A percentile compares a stretch with the other conserved stretches of the same genome.
These are phyloP conservation scores for Aspergillus conjunctus DNA, from an alignment of 495 filamentous ascomycete genomes.

Conservation along the genomic window DNA sequence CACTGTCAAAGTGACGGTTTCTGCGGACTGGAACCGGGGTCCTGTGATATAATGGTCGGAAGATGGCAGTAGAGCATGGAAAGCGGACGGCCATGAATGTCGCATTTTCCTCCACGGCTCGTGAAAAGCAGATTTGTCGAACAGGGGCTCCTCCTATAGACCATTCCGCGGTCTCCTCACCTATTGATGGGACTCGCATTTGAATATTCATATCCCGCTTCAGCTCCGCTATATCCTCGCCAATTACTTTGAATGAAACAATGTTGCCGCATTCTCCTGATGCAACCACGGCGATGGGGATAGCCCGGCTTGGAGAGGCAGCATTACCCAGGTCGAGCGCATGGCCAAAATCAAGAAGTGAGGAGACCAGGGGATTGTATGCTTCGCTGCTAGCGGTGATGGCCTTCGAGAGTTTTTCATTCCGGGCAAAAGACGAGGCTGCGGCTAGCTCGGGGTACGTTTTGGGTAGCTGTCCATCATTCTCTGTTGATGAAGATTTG, in stretches of 20 bases:
- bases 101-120: constrained; percentile 47
- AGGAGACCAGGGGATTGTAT: constrained; percentile 43
- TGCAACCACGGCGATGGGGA: constrained; percentile 48
- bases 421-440: constrained; percentile 34
- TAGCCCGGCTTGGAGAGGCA: constrained; percentile 29
- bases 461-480: constrained; percentile 29
- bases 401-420: constrained; percentile 36
- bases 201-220: constrained; percentile 18
- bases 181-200: constrained; percentile 38
- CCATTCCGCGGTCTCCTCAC: constrained; percentile 56
- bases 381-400: constrained; percentile 31
- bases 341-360: constrained; percentile 47
- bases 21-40: constrained; percentile 35
- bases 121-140: constrained; percentile 66
- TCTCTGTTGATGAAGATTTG: constrained; percentile 22
- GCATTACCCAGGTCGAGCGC: constrained; percentile 36
- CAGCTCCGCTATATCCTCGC: constrained; percentile 37
- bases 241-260: constrained; percentile 42
- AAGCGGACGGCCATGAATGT: constrained; percentile 68
- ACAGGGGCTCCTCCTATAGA: constrained; percentile 59
- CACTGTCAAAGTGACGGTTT: constrained; percentile 21
- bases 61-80: constrained; percentile 55
- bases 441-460: constrained; percentile 44
- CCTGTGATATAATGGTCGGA: constrained; percentile 56
- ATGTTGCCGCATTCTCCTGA: constrained; percentile 47